phyloP scores from a whole-genome alignment of 2,329 filamentous ascomycete species.

The Byssochlamys sp. region DNA sequence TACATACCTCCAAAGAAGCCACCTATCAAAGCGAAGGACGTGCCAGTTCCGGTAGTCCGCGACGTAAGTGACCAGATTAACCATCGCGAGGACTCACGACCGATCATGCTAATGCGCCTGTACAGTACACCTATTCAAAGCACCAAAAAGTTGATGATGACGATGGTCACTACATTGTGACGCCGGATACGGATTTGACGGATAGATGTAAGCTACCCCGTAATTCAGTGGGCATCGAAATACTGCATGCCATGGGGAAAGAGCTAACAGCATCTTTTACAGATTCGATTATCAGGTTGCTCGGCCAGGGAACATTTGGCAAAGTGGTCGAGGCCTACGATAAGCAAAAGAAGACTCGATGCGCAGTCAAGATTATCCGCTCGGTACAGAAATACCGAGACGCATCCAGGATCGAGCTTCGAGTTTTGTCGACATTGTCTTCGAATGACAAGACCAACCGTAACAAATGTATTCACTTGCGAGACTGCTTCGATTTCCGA shows the following conservation, averaged over 20 bases:
- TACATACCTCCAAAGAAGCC: conserved; percentile 83
- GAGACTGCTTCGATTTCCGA: conserved; percentile 93
- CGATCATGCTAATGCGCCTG: conserved; percentile 2
- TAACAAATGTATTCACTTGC: conserved; percentile 91
- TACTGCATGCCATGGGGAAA: background rate
- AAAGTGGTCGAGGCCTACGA: conserved; percentile 94
- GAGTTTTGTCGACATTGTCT: conserved; percentile 82
- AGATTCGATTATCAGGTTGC: conserved; percentile 82
- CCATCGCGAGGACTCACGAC: background rate
- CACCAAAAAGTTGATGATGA: conserved; percentile 82
- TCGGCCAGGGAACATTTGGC: conserved; percentile 94
- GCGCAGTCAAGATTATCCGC: conserved; percentile 95
- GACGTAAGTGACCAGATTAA: conserved; percentile 42
- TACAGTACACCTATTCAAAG: conserved; percentile 38
- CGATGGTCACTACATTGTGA: conserved; percentile 92
- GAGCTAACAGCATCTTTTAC: conserved; percentile 11
- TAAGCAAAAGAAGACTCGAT: conserved; percentile 63
- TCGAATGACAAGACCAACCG: conserved; percentile 85
- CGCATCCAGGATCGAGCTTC: conserved; percentile 84
- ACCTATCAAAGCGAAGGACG: conserved; percentile 78
- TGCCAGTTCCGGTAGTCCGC: conserved; percentile 51
- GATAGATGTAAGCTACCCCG: conserved; percentile 64
- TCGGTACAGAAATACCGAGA: conserved; percentile 98
- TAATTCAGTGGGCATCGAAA: background rate
- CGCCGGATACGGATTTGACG: conserved; percentile 74